These are phyloP conservation scores for Stephanodiscus minutulus DNA, from an alignment of 108 stramenopile species.

Conservation along the genomic window DNA sequence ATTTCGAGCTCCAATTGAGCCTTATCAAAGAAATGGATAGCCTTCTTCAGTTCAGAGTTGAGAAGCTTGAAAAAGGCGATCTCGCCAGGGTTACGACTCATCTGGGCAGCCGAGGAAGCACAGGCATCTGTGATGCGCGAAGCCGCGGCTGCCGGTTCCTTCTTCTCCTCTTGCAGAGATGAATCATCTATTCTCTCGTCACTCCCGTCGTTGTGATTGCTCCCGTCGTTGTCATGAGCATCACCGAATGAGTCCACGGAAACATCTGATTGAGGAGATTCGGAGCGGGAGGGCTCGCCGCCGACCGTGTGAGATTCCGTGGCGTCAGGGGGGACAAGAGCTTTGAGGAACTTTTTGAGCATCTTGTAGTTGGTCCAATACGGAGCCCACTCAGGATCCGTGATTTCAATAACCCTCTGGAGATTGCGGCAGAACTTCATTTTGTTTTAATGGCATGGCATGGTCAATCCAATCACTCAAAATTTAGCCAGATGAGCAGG, in stretches of 20 bases:
- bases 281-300: constrained; percentile 12
- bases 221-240: neutral
- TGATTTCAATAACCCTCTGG: constrained; percentile 80
- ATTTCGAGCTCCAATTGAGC: constrained; percentile 81
- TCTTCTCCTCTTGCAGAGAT: constrained; percentile 25
- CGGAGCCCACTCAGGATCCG: constrained; percentile 87
- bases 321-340: constrained; percentile 57
- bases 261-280: constrained; percentile 9
- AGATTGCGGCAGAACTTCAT: constrained; percentile 93
- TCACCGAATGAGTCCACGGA: constrained; percentile 1
- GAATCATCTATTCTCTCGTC: constrained; percentile 8
- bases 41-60: constrained; percentile 88
- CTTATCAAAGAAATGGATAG: constrained; percentile 85
- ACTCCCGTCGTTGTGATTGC: constrained; percentile 1
- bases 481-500: too few species aligned
- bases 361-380: constrained; percentile 91
- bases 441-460: neutral
- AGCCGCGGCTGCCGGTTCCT: constrained; percentile 2
- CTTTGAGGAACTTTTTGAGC: constrained; percentile 93
- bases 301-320: constrained; percentile 6
- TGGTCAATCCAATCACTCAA: neutral
- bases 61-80: constrained; percentile 91
- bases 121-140: constrained; percentile 8
- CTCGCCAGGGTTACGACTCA: constrained; percentile 64
- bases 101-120: constrained; percentile 30